Conservation (phyloP, 768 basidiomycete species). For the Steccherinum ochraceum region DNA sequence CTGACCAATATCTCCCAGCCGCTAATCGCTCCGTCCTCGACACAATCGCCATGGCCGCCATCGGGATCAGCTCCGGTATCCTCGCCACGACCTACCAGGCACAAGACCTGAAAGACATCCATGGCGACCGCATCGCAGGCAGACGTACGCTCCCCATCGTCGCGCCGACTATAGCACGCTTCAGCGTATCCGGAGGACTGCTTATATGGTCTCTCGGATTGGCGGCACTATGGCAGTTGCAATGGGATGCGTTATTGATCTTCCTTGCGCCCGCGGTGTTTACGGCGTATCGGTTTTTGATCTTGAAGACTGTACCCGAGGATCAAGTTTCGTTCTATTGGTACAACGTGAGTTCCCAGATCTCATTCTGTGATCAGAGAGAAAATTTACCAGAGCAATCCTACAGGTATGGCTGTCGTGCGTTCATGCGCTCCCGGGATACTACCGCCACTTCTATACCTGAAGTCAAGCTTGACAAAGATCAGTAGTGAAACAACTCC, state of each 20-base stretch:
- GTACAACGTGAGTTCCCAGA: slow-evolving; percentile 12
- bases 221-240: slow-evolving; percentile 29
- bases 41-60: slow-evolving; percentile 23
- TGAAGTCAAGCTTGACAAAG: background rate
- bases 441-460: slow-evolving; percentile 3
- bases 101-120: slow-evolving; percentile 41
- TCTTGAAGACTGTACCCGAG: slow-evolving; percentile 5
- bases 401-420: slow-evolving; percentile 11
- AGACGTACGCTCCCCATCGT: slow-evolving; percentile 39
- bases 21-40: slow-evolving; percentile 15
- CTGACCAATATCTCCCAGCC: background rate
- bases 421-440: slow-evolving; percentile 12
- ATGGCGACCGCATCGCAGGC: slow-evolving; percentile 34
- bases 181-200: slow-evolving; percentile 26
- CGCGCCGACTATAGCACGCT: slow-evolving; percentile 28
- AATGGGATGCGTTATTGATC: slow-evolving; percentile 15
- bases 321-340: slow-evolving; percentile 16
- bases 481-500: too few species aligned
- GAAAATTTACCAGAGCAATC: too few species aligned
- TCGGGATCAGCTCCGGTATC: slow-evolving; percentile 30
- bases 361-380: background rate
- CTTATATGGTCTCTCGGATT: slow-evolving; percentile 32
- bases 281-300: slow-evolving; percentile 19
- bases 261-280: slow-evolving; percentile 28
- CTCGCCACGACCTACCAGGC: slow-evolving; percentile 42